phyloP scores from a whole-genome alignment of 2,329 filamentous ascomycete genomes.

The Xylaria sp. region DNA sequence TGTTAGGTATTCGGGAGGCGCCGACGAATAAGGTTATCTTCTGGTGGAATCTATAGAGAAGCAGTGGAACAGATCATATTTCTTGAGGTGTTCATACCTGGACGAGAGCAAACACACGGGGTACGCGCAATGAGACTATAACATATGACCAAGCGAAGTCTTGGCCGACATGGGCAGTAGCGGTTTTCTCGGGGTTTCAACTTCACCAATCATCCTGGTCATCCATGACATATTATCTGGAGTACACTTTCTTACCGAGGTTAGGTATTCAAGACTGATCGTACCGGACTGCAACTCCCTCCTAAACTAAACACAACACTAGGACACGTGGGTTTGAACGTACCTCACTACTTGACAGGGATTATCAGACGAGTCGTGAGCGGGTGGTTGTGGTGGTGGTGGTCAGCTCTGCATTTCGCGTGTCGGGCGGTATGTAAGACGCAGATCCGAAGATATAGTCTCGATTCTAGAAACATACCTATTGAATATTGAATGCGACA shows the following conservation, averaged over 20 bases:
- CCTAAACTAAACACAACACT: no score
- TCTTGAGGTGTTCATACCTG: no score
- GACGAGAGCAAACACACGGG: neutral
- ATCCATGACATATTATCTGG: no score
- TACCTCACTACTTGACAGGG: no score
- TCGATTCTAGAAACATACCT: constrained; percentile 1
- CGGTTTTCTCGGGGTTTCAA: neutral
- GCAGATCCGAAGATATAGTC: neutral
- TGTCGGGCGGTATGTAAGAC: neutral
- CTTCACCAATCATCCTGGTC: neutral
- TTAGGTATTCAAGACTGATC: neutral
- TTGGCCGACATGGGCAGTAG: neutral
- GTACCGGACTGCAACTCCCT: neutral
- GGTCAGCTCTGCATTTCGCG: constrained; percentile 5
- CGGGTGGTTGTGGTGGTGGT: neutral
- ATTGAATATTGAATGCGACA: no score
- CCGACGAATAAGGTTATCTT: neutral
- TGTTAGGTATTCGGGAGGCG: neutral
- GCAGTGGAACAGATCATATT: no score
- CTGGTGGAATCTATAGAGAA: neutral
- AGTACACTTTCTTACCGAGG: no score
- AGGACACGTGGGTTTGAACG: no score
- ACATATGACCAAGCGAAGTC: neutral
- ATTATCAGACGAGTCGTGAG: neutral
- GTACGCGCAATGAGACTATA: neutral